Evolutionary conservation across 2,329 filamentous ascomycete genomes (phyloP).

Genomic region (Xylariaceae sp.): DNA sequence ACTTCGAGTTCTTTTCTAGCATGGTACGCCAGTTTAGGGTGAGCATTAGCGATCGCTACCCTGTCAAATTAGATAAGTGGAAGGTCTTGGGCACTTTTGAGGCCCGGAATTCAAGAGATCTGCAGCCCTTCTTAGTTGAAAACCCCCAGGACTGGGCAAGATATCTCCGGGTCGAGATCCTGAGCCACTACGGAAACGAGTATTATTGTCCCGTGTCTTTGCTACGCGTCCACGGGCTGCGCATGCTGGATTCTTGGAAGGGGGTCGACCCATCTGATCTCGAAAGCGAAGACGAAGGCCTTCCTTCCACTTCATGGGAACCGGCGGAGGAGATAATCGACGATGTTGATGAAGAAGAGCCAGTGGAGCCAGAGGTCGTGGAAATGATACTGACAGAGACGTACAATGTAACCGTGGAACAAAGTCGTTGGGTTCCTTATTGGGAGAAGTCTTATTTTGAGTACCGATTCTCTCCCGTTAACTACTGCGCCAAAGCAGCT

Average conservation of each 20-base stretch:
- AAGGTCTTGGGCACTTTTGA: slow-evolving; percentile 82
- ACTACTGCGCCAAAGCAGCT: slow-evolving; percentile 18
- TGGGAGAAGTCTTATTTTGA: slow-evolving; percentile 29
- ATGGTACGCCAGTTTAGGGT: slow-evolving; percentile 89
- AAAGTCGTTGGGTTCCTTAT: slow-evolving; percentile 25
- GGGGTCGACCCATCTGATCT: slow-evolving; percentile 65
- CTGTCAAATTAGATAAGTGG: slow-evolving; percentile 89
- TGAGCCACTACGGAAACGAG: slow-evolving; percentile 92
- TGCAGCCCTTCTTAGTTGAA: slow-evolving; percentile 90
- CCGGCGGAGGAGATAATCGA: slow-evolving; percentile 28
- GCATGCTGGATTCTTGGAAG: slow-evolving; percentile 91
- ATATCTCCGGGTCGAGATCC: slow-evolving; percentile 85
- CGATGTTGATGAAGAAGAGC: slow-evolving; percentile 16
- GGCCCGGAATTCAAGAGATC: slow-evolving; percentile 84
- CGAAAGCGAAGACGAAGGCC: slow-evolving; percentile 49
- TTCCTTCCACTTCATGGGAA: slow-evolving; percentile 28
- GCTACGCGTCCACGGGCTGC: slow-evolving; percentile 86
- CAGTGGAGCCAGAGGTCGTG: slow-evolving; percentile 21
- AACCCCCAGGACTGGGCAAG: slow-evolving; percentile 94
- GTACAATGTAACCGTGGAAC: slow-evolving; percentile 15
- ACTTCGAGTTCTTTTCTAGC: slow-evolving; percentile 98
- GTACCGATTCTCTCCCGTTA: slow-evolving; percentile 17
- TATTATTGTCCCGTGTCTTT: slow-evolving; percentile 93
- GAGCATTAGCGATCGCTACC: slow-evolving; percentile 91
- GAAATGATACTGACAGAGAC: slow-evolving; percentile 23